A percentile compares a stretch with the other conserved stretches of the same genome.
These are phyloP conservation scores for Dinochytrium kinnereticum DNA, from an alignment of 371 early-diverging fungal species.

Conservation along the genomic window DNA sequence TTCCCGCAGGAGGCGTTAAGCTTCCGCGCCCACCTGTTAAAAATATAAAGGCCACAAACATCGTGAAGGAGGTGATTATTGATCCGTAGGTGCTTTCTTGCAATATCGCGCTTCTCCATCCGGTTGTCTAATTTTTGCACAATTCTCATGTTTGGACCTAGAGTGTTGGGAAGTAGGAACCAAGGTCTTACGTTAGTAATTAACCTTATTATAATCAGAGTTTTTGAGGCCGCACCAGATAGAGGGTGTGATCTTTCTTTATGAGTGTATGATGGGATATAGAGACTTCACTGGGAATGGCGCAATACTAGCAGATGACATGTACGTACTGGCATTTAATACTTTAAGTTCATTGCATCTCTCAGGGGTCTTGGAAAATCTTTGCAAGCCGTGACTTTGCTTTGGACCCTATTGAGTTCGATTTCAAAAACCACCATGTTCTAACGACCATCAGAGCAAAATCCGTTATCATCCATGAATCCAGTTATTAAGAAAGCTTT, in stretches of 20 bases:
- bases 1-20: not conserved
- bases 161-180: not conserved
- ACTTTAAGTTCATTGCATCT: not conserved
- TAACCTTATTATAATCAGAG: constrained; percentile 33
- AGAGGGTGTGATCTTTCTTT: constrained; percentile 66
- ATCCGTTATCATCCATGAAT: not conserved
- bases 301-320: constrained; percentile 68
- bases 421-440: constrained; percentile 7
- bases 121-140: no score
- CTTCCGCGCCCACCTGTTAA: not conserved
- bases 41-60: not conserved
- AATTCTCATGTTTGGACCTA: not conserved
- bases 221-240: constrained; percentile 65
- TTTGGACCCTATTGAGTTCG: constrained; percentile 68
- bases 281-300: constrained; percentile 56
- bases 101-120: not conserved
- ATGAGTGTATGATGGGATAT: constrained; percentile 58
- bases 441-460: constrained; percentile 26
- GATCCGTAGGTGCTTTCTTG: constrained; percentile 1
- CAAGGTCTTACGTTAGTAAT: not conserved
- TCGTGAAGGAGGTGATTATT: not conserved
- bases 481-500: constrained; percentile 46
- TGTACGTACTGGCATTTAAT: constrained; percentile 24
- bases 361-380: constrained; percentile 67
- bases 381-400: constrained; percentile 62